Percentiles rank a stretch among this genome's conserved stretches.
These are phyloP conservation scores for Coemansia sp. DNA, from an alignment of 192 early-diverging fungal genomes.

Conservation along the genomic window DNA sequence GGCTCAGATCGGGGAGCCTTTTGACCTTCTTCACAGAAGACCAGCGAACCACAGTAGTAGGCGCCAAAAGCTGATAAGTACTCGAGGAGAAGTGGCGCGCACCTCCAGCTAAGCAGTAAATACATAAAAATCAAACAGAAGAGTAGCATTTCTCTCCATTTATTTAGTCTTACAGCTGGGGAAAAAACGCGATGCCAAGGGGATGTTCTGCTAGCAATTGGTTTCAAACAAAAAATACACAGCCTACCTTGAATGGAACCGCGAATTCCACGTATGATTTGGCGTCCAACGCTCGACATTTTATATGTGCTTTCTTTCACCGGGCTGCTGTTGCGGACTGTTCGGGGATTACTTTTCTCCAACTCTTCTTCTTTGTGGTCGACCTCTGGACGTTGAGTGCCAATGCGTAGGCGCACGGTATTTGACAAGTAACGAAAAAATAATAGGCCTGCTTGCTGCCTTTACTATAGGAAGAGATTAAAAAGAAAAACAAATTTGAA, in stretches of 20 bases:
- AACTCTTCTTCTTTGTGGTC: neutral
- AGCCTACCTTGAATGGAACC: neutral
- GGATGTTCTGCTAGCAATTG: too few species aligned
- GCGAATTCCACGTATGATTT: neutral
- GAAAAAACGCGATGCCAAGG: too few species aligned
- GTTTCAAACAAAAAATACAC: neutral
- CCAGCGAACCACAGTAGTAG: neutral
- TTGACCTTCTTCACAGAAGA: neutral
- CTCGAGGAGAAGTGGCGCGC: neutral
- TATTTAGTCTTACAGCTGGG: too few species aligned
- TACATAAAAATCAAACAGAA: neutral
- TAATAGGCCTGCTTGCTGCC: neutral
- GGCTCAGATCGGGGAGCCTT: constrained; percentile 28
- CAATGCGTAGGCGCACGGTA: neutral
- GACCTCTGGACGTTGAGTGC: neutral
- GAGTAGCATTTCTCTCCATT: neutral
- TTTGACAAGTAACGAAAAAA: neutral
- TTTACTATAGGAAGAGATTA: neutral
- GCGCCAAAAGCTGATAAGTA: neutral
- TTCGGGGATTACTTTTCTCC: neutral
- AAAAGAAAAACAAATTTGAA: neutral
- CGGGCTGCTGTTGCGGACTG: neutral
- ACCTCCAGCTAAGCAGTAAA: neutral
- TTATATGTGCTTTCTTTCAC: neutral
- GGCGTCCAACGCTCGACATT: neutral